These are phyloP conservation scores for Apiospora aurea DNA, from an alignment of 2,329 filamentous ascomycete species.

Conservation along the genomic window DNA sequence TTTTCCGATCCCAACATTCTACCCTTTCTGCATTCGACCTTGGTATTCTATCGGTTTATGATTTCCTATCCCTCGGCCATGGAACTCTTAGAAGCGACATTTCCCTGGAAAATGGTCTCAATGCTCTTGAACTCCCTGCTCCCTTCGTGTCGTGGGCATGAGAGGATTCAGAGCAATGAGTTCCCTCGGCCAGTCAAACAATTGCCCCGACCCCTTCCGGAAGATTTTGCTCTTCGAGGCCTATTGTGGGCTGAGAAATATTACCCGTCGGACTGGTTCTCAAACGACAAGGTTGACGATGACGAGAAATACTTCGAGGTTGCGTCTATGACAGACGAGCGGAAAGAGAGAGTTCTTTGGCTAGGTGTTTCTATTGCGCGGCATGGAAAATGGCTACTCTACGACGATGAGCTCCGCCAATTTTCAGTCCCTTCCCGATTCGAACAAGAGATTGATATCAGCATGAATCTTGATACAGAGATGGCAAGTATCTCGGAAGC, in stretches of 20 bases:
- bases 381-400: conserved; percentile 52
- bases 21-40: conserved; percentile 66
- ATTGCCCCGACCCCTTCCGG: conserved; percentile 65
- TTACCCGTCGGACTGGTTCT: conserved; percentile 66
- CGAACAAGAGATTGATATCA: conserved; percentile 43
- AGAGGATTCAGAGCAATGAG: conserved; percentile 46
- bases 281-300: conserved; percentile 65
- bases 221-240: conserved; percentile 73
- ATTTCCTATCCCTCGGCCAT: conserved; percentile 50
- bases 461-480: conserved; percentile 7
- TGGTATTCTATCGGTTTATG: conserved; percentile 64
- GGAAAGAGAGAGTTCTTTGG: conserved; percentile 66
- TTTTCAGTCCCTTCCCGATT: conserved; percentile 51
- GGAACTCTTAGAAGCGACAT: conserved; percentile 48
- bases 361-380: conserved; percentile 58
- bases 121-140: conserved; percentile 49
- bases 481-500: not conserved
- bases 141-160: conserved; percentile 38
- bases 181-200: conserved; percentile 58
- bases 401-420: conserved; percentile 44
- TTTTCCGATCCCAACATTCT: conserved; percentile 65
- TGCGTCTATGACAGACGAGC: conserved; percentile 62
- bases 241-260: conserved; percentile 65
- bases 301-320: conserved; percentile 71
- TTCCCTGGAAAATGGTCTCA: conserved; percentile 62